phyloP scores from a whole-genome alignment of 108 stramenopile genomes.

The Thalassiosira profunda region DNA sequence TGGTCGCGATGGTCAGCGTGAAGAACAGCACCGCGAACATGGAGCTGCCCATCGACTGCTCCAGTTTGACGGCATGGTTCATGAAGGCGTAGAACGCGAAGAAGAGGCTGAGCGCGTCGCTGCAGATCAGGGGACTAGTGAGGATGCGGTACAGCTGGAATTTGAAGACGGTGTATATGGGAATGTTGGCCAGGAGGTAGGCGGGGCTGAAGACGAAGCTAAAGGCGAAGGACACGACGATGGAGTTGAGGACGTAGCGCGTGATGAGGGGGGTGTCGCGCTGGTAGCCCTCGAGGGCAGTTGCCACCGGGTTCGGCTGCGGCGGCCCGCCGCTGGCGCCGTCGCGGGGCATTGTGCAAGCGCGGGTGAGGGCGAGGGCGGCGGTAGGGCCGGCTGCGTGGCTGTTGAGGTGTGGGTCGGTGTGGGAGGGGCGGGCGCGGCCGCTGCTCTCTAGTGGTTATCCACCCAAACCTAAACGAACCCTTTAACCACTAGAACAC shows the following conservation, averaged over 20 bases:
- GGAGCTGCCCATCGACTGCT: conserved; percentile 73
- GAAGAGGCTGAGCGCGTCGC: conserved; percentile 58
- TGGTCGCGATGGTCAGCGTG: conserved; percentile 57
- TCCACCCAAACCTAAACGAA: too few relatives aligned
- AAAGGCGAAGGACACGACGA: conserved; percentile 59
- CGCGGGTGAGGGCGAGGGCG: too few relatives aligned
- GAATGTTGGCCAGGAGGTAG: conserved; percentile 71
- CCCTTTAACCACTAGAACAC: too few relatives aligned
- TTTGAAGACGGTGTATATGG: conserved; percentile 67
- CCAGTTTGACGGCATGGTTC: conserved; percentile 70
- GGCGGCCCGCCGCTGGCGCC: conserved; percentile 47
- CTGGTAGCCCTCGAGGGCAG: conserved; percentile 63
- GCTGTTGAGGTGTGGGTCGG: too few relatives aligned
- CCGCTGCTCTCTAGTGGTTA: too few relatives aligned
- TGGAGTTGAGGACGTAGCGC: conserved; percentile 61
- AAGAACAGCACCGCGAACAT: conserved; percentile 71
- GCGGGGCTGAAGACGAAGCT: conserved; percentile 60
- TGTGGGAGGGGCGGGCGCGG: too few relatives aligned
- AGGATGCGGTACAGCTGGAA: conserved; percentile 85
- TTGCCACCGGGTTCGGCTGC: conserved; percentile 63
- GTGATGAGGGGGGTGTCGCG: conserved; percentile 80
- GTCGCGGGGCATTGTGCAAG: too few relatives aligned
- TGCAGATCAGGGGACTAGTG: conserved; percentile 71
- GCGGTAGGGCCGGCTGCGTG: too few relatives aligned
- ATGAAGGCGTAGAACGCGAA: conserved; percentile 76